These are phyloP conservation scores for Elsinoe necatrix DNA, from an alignment of 2,329 filamentous ascomycete genomes.

Conservation along the genomic window DNA sequence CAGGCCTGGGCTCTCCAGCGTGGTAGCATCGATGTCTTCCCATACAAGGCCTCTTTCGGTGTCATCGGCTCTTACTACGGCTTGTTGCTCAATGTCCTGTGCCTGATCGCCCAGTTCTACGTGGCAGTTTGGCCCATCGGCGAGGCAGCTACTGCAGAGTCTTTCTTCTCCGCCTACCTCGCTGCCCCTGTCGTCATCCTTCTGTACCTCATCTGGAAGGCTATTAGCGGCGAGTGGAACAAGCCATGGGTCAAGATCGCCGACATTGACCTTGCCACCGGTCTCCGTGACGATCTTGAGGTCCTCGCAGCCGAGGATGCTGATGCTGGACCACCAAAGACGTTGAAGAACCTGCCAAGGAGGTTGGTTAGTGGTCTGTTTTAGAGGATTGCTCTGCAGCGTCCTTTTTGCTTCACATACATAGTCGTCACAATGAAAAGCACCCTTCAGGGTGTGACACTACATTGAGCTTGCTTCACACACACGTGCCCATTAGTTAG, in stretches of 20 bases:
- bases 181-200: constrained; percentile 21
- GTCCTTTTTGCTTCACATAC: neutral
- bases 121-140: constrained; percentile 17
- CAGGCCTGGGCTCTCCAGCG: constrained; percentile 58
- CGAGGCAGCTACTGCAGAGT: constrained; percentile 13
- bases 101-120: constrained; percentile 40
- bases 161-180: constrained; percentile 23
- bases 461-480: neutral
- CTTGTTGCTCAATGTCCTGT: constrained; percentile 45
- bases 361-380: constrained; percentile 10
- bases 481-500: no score
- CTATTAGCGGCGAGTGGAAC: constrained; percentile 19
- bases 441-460: neutral
- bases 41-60: constrained; percentile 51
- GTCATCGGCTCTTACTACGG: constrained; percentile 55
- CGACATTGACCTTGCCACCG: constrained; percentile 22
- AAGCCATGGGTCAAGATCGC: constrained; percentile 16
- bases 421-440: constrained; percentile 9
- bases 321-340: neutral
- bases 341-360: constrained; percentile 11
- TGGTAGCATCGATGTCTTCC: constrained; percentile 52
- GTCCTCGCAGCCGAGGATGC: constrained; percentile 3
- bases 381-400: neutral
- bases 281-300: constrained; percentile 16
- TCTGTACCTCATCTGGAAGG: constrained; percentile 22